Evolutionary conservation across 768 basidiomycete species (phyloP).

Genomic region (Sarcodon sp.): DNA sequence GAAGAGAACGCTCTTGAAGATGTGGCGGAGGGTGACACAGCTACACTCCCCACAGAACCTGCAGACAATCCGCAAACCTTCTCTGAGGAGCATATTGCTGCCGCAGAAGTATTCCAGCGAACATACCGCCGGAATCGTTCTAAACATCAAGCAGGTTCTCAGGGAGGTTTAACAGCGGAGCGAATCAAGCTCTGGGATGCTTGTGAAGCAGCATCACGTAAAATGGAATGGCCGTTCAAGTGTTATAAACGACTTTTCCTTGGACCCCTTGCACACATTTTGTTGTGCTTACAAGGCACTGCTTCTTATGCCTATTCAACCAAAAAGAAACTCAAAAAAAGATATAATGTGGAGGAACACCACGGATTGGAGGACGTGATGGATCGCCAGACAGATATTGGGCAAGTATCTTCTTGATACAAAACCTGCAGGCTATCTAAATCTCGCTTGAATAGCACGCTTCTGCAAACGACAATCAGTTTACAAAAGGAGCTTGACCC

Average conservation of each 20-base stretch:
- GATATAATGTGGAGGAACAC: slow-evolving; percentile 15
- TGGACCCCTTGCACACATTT: slow-evolving; percentile 24
- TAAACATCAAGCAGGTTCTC: slow-evolving; percentile 3
- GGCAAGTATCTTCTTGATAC: slow-evolving; percentile 15
- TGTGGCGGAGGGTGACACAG: too few relatives aligned
- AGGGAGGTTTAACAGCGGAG: slow-evolving; percentile 11
- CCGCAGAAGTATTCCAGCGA: neutral
- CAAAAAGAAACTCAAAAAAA: slow-evolving; percentile 20
- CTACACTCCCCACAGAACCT: neutral
- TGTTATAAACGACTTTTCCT: slow-evolving; percentile 24
- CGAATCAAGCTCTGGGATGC: slow-evolving; percentile 12
- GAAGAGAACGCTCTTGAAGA: too few relatives aligned
- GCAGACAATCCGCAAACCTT: neutral
- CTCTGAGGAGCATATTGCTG: neutral
- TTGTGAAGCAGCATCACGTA: slow-evolving; percentile 16
- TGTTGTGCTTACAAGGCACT: slow-evolving; percentile 26
- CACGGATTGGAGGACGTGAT: slow-evolving; percentile 19
- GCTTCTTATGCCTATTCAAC: slow-evolving; percentile 11
- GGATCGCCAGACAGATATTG: slow-evolving; percentile 12
- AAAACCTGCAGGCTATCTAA: neutral
- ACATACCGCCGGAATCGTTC: neutral
- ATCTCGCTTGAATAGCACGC: slow-evolving; percentile 7
- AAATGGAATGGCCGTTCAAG: slow-evolving; percentile 14
- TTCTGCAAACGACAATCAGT: slow-evolving; percentile 13
- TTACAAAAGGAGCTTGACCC: slow-evolving; percentile 21